phyloP scores from a whole-genome alignment of 352 stramenopile species.

The Thraustochytrium striatum region DNA sequence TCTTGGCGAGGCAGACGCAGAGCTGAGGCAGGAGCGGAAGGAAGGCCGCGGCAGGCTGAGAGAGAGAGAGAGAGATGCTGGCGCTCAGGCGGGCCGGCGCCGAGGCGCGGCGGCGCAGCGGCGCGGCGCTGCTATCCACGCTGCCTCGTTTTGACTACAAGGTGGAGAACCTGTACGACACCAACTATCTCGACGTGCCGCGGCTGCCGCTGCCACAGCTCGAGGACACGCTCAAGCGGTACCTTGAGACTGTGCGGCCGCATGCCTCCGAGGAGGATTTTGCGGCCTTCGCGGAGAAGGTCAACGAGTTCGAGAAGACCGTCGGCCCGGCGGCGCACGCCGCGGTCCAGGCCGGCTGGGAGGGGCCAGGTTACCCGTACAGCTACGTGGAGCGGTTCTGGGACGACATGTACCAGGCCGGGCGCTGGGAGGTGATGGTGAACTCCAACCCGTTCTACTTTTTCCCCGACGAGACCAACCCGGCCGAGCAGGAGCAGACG shows the following conservation, averaged over 20 bases:
- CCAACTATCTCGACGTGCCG: conserved; percentile 44
- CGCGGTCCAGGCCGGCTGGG: conserved; percentile 21
- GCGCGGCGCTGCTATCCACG: not conserved
- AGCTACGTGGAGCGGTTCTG: conserved; percentile 86
- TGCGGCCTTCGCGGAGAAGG: conserved; percentile 61
- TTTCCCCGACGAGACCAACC: conserved; percentile 21
- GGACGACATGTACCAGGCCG: conserved; percentile 66
- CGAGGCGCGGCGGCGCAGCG: not conserved
- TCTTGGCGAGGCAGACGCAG: no score
- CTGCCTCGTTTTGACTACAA: conserved; percentile 41
- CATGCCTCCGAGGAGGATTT: conserved; percentile 63
- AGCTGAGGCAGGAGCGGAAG: no score
- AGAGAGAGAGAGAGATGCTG: not conserved
- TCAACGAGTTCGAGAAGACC: conserved; percentile 57
- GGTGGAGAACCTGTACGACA: conserved; percentile 47
- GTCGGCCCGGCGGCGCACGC: conserved; percentile 28
- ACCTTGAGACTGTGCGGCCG: conserved; percentile 67
- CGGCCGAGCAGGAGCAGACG: not conserved
- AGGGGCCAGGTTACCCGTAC: conserved; percentile 67
- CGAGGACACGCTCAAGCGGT: conserved; percentile 67
- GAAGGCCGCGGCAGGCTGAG: not conserved
- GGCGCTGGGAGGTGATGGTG: conserved; percentile 39
- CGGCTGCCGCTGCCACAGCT: conserved; percentile 67
- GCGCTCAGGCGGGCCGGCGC: not conserved
- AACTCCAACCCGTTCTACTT: conserved; percentile 57